phyloP scores from a whole-genome alignment of 495 filamentous ascomycete species.

The Arthonia radiata region DNA sequence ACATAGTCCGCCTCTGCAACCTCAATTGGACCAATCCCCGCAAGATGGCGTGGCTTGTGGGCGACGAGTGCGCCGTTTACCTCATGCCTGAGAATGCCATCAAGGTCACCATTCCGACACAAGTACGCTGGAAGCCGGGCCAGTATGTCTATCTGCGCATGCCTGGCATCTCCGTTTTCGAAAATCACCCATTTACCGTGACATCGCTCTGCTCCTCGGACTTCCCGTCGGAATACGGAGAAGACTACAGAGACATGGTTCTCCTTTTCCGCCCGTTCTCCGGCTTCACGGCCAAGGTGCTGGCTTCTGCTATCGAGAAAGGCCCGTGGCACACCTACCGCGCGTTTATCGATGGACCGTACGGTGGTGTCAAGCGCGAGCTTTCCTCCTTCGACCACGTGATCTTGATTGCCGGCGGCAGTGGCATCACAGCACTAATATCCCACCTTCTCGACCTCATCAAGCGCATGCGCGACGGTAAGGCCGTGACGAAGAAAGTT shows the following conservation, averaged over 20 bases:
- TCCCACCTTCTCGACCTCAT: conserved; percentile 75
- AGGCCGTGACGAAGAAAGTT: conserved; percentile 73
- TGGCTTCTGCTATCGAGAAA: conserved; percentile 51
- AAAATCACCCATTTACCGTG: conserved; percentile 92
- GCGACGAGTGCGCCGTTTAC: conserved; percentile 69
- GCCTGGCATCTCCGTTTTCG: conserved; percentile 67
- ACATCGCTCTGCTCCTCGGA: conserved; percentile 70
- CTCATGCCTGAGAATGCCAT: conserved; percentile 76
- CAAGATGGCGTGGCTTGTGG: conserved; percentile 51
- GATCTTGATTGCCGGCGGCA: conserved; percentile 77
- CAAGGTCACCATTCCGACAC: conserved; percentile 70
- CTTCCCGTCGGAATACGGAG: conserved; percentile 69
- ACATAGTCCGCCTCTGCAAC: conserved; percentile 23
- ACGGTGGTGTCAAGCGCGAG: conserved; percentile 79
- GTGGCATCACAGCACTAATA: conserved; percentile 81
- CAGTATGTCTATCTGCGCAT: conserved; percentile 90
- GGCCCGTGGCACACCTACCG: conserved; percentile 71
- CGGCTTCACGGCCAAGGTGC: conserved; percentile 64
- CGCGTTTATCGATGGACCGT: conserved; percentile 79
- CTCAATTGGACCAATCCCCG: conserved; percentile 75
- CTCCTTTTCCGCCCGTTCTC: conserved; percentile 77
- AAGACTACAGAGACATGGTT: conserved; percentile 64
- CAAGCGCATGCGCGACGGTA: conserved; percentile 80
- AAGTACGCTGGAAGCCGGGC: conserved; percentile 78
- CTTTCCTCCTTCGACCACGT: conserved; percentile 85